phyloP scores from a whole-genome alignment of 2,329 filamentous ascomycete species.

The Curvularia sp. region DNA sequence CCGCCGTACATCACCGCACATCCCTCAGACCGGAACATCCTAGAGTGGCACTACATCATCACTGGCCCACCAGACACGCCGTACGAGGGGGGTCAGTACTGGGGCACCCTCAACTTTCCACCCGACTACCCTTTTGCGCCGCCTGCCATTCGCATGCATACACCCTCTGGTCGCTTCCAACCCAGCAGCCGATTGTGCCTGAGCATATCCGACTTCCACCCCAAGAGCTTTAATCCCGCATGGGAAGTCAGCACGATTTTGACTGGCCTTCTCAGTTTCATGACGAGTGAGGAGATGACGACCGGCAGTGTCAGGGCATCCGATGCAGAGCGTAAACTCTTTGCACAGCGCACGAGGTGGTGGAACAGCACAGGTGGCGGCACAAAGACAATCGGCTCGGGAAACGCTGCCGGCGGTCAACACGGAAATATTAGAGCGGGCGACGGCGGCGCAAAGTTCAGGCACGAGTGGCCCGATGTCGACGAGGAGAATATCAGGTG shows the following conservation, averaged over 20 bases:
- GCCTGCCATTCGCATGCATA: constrained; percentile 98
- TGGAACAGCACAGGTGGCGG: constrained; percentile 97
- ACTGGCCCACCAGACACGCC: constrained; percentile 93
- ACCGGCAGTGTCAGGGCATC: constrained; percentile 85
- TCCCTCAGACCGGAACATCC: constrained; percentile 87
- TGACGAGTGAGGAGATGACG: constrained; percentile 99
- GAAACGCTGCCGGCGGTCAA: constrained; percentile 58
- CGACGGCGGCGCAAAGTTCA: constrained; percentile 91
- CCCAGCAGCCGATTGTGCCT: constrained; percentile 90
- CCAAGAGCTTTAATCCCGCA: constrained; percentile 96
- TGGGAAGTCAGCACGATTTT: constrained; percentile 98
- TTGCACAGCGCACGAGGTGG: constrained; percentile 83
- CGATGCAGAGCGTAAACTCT: constrained; percentile 76
- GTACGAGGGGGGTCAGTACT: constrained; percentile 95
- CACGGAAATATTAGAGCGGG: constrained; percentile 76
- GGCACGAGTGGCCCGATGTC: constrained; percentile 85
- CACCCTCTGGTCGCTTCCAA: constrained; percentile 92
- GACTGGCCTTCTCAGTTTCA: constrained; percentile 92
- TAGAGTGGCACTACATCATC: constrained; percentile 96
- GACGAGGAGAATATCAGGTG: constrained; percentile 90
- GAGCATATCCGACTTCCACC: constrained; percentile 96
- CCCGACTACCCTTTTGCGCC: constrained; percentile 97
- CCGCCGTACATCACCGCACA: constrained; percentile 89
- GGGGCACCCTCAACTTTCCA: constrained; percentile 95
- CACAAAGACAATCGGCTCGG: constrained; percentile 62